Conservation (phyloP, 2,329 filamentous ascomycete genomes). For the Epichloe scottii region DNA sequence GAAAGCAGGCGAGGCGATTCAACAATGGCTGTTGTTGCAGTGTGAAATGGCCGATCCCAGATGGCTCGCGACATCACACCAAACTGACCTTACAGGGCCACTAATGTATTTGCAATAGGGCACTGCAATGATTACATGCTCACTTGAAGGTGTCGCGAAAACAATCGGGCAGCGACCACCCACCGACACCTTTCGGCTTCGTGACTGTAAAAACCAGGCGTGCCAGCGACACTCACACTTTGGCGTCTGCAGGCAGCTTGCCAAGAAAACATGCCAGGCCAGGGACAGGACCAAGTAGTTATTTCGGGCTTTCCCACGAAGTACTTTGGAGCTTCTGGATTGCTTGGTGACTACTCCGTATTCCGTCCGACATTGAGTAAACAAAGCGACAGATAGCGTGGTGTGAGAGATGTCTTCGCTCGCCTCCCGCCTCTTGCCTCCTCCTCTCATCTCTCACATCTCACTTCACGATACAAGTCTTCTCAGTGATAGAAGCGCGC, state of each 20-base stretch:
- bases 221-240: neutral
- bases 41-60: too few species aligned
- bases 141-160: neutral
- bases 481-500: too few species aligned
- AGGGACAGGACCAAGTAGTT: neutral
- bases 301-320: neutral
- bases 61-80: neutral
- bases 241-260: neutral
- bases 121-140: neutral
- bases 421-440: neutral
- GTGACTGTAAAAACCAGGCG: neutral
- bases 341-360: neutral
- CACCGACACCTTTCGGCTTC: neutral
- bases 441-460: neutral
- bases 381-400: too few species aligned
- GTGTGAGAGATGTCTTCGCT: neutral
- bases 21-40: too few species aligned
- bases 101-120: neutral
- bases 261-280: neutral
- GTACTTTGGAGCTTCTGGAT: neutral
- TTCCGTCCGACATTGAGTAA: neutral
- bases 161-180: neutral
- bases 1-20: too few species aligned
- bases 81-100: neutral
- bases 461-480: neutral